Base-by-base conservation (phyloP, 2,329 filamentous ascomycete species). In the Verticillium zaregamsianum region DNA sequence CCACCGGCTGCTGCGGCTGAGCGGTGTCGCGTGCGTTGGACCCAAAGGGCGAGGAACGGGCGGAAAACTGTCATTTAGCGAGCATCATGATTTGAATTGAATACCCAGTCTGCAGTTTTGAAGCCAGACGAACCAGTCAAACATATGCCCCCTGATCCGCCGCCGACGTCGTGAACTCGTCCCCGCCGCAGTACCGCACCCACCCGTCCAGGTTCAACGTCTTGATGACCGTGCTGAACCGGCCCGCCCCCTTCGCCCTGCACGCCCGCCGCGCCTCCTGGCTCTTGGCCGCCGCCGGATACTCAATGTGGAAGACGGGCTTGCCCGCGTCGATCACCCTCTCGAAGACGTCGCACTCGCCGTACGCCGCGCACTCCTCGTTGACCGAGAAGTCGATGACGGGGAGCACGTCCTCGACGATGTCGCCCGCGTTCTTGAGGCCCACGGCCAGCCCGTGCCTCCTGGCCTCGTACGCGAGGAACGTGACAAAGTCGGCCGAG, bases 301-400 rank as follows among this genome's bases (percentile, higher is more conserved):
- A 91, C 74, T 91, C 89, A 65, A 91, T 89, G 70, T 90, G 85
- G 70, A 91, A 90, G 32, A 91, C 88, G 2, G 89, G 88, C 72
- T 91, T 90, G 33, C 79, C 78, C 5, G 81, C 82, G 11, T 80
- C 68, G 61, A 87, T 81, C 68, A 90, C 90, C 3, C 80, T 73
- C 2, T 76, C 72, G 70, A 86, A 90, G 2, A 73, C 79, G 37
- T 76, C 74, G 69, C 88, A 90, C 70, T 90, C 87, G 5, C 74
- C 63, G 66, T 85, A 85, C 69, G 87, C 67, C 15, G 82, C 79
- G 70, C 89, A 91, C 74, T 90, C 82, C 77, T 91, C 89, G 72
- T 90, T 90, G 67, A 92, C 87, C 5, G 80, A 82, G 74, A 89
- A 92, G 68, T 89, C 79, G 59, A 89, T 82, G 5, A 82, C 72